Conservation (phyloP, 768 basidiomycete genomes). For the Amanita thiersii region DNA sequence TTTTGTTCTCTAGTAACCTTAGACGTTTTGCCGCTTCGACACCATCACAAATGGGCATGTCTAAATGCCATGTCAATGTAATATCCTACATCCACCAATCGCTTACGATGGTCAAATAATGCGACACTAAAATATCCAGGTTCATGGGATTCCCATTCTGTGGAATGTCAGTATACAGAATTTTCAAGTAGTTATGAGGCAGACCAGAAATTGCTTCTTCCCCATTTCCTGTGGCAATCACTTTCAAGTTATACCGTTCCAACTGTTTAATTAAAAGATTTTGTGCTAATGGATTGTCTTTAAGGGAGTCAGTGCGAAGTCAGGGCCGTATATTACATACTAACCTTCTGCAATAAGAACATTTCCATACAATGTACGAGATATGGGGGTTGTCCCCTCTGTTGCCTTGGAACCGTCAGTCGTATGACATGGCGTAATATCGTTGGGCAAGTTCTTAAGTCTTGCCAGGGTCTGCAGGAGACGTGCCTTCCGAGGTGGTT, state of each 20-base stretch:
- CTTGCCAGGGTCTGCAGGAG: slow-evolving; percentile 55
- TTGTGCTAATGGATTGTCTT: slow-evolving; percentile 68
- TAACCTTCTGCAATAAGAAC: slow-evolving; percentile 68
- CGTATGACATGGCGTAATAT: slow-evolving; percentile 27
- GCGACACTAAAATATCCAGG: slow-evolving; percentile 66
- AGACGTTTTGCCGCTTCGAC: slow-evolving; percentile 66
- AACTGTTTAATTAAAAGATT: slow-evolving; percentile 62
- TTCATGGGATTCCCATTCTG: slow-evolving; percentile 62
- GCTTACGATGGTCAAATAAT: slow-evolving; percentile 68
- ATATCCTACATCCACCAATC: not conserved
- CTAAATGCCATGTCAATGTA: slow-evolving; percentile 22
- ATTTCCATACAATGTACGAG: slow-evolving; percentile 54
- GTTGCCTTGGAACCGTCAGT: slow-evolving; percentile 32
- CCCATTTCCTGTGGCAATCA: slow-evolving; percentile 57
- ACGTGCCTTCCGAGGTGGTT: slow-evolving; percentile 55
- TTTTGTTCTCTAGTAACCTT: slow-evolving; percentile 48
- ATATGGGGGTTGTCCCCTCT: slow-evolving; percentile 38
- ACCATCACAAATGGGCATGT: slow-evolving; percentile 76
- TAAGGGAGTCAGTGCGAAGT: not conserved
- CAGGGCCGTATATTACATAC: slow-evolving; percentile 1
- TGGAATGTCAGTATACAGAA: slow-evolving; percentile 1
- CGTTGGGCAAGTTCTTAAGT: slow-evolving; percentile 44
- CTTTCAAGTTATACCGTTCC: slow-evolving; percentile 50
- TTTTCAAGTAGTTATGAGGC: slow-evolving; percentile 6
- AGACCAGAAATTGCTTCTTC: slow-evolving; percentile 56